phyloP scores from a whole-genome alignment of 1,284 basidiomycete genomes.

The Singerocomus inundabilis region DNA sequence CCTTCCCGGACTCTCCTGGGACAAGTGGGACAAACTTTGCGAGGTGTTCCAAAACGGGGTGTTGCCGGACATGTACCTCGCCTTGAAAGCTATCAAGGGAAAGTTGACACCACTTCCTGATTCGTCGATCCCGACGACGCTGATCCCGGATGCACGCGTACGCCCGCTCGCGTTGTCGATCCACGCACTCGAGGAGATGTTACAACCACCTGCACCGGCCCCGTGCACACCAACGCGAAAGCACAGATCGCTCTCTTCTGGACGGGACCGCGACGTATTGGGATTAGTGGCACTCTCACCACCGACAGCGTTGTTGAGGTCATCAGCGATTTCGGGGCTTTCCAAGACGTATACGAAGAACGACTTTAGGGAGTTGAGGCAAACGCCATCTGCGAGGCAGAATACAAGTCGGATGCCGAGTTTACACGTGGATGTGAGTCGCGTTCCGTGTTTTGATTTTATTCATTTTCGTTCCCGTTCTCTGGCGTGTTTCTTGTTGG shows the following conservation, averaged over 20 bases:
- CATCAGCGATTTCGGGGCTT: conserved; percentile 71
- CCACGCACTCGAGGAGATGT: conserved; percentile 22
- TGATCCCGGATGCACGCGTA: conserved; percentile 23
- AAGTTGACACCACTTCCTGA: conserved; percentile 31
- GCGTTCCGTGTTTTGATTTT: not conserved
- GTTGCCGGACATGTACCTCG: conserved; percentile 25
- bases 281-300: conserved; percentile 43
- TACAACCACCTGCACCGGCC: conserved; percentile 22
- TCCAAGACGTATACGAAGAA: conserved; percentile 78
- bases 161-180: conserved; percentile 23
- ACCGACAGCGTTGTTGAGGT: conserved; percentile 65
- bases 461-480: not conserved
- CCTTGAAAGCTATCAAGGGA: conserved; percentile 31
- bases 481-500: not conserved
- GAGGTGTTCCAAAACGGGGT: conserved; percentile 30
- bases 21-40: conserved; percentile 35
- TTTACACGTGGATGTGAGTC: conserved; percentile 70
- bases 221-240: conserved; percentile 30
- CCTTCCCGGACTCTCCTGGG: conserved; percentile 33
- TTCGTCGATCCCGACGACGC: conserved; percentile 27
- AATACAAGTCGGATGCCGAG: conserved; percentile 81
- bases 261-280: conserved; percentile 23
- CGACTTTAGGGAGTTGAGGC: conserved; percentile 72
- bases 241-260: conserved; percentile 3
- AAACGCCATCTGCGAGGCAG: conserved; percentile 61